A percentile compares a stretch with the other conserved stretches of the same genome.
Evolutionary conservation across 2,329 filamentous ascomycete genomes (phyloP).

Genomic region (Paracamarosporium sp.): DNA sequence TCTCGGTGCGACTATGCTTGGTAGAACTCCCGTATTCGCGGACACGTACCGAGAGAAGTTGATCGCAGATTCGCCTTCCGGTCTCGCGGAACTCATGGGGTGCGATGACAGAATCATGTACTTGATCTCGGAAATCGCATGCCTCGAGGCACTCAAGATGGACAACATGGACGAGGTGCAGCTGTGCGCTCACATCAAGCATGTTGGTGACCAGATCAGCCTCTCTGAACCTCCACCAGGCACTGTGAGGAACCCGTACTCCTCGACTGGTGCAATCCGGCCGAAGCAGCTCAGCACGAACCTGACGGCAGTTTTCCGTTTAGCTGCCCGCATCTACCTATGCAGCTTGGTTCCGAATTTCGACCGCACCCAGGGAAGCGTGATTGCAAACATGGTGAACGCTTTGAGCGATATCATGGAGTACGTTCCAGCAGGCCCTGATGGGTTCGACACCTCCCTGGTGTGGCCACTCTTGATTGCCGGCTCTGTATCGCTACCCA

Average conservation of each 20-base stretch:
- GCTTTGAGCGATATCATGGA: constrained; percentile 79
- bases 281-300: constrained; percentile 86
- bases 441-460: constrained; percentile 87
- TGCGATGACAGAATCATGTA: constrained; percentile 98
- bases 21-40: constrained; percentile 83
- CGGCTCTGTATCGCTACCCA: constrained; percentile 76
- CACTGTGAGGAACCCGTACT: constrained; percentile 59
- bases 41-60: constrained; percentile 97
- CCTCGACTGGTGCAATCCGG: constrained; percentile 73
- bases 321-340: constrained; percentile 94
- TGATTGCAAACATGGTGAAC: constrained; percentile 75
- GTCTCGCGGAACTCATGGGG: constrained; percentile 92
- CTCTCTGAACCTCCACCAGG: constrained; percentile 70
- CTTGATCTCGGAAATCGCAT: constrained; percentile 95
- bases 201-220: constrained; percentile 86
- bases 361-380: constrained; percentile 72
- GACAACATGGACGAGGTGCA: constrained; percentile 80
- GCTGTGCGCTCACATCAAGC: constrained; percentile 86
- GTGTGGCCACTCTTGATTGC: constrained; percentile 93
- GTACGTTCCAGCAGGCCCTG: constrained; percentile 79
- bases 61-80: constrained; percentile 69
- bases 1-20: constrained; percentile 89
- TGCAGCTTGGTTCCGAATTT: constrained; percentile 93
- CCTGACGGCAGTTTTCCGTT: constrained; percentile 88
- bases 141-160: constrained; percentile 85